Evolutionary conservation across 176 grass and related monocot species (phyloP).

Genomic region (Bromus sterilis): DNA sequence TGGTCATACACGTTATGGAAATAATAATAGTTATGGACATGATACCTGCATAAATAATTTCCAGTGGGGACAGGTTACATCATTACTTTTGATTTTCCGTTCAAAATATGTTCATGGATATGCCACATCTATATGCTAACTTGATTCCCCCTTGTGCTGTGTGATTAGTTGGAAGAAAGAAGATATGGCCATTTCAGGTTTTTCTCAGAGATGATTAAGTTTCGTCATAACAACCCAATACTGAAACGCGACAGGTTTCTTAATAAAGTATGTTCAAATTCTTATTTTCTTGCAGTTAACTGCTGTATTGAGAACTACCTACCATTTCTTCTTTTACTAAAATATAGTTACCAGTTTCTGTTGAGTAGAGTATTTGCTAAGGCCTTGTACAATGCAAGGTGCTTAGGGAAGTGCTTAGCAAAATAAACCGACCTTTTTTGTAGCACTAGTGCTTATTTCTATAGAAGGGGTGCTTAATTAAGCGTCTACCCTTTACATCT

Average conservation of each 20-base stretch:
- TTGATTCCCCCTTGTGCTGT: background rate
- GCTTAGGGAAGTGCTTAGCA: no score
- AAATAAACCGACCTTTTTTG: no score
- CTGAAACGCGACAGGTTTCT: constrained; percentile 65
- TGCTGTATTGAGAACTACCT: background rate
- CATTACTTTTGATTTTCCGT: constrained; percentile 6
- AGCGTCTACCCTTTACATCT: no score
- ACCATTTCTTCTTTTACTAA: background rate
- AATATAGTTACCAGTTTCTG: background rate
- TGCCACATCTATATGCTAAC: constrained; percentile 6
- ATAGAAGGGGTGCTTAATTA: no score
- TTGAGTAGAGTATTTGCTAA: background rate
- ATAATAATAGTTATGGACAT: constrained; percentile 99
- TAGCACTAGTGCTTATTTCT: no score
- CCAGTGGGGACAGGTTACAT: constrained; percentile 76
- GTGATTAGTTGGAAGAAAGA: constrained; percentile 61
- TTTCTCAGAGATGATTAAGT: constrained; percentile 94
- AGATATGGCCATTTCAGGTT: constrained; percentile 75
- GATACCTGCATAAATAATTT: constrained; percentile 94
- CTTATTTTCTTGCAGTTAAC: background rate
- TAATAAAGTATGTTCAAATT: constrained; percentile 52
- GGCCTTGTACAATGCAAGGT: no score
- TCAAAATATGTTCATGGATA: background rate
- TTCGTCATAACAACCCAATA: constrained; percentile 64
- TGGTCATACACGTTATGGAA: constrained; percentile 91